Percentiles rank a stretch among this genome's conserved stretches.
These are phyloP conservation scores for Flaveria brownii DNA, from an alignment of 129 eudicot species.

Conservation along the genomic window DNA sequence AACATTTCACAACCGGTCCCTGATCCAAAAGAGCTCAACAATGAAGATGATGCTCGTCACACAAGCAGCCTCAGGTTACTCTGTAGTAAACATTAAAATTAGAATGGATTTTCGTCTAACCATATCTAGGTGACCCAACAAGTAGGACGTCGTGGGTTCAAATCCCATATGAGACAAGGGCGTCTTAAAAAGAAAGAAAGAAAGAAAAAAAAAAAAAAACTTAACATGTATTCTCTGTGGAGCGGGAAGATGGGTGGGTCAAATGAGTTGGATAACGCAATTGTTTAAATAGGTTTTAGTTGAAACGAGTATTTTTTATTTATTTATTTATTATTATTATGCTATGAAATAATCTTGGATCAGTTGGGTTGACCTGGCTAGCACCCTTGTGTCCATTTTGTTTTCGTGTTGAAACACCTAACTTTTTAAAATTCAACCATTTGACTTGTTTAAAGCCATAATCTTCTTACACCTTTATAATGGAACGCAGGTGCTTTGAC, in stretches of 20 bases:
- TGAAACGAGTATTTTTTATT: not conserved
- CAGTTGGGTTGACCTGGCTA: not conserved
- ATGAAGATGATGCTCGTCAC: slow-evolving; percentile 17
- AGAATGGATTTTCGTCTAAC: not conserved
- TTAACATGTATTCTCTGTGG: not conserved
- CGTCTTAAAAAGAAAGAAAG: not conserved
- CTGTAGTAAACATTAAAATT: not conserved
- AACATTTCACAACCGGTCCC: slow-evolving; percentile 43
- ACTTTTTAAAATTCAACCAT: not conserved
- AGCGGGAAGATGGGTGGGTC: not conserved
- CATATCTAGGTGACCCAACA: not conserved
- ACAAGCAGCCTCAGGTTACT: slow-evolving; percentile 54
- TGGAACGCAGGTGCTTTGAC: slow-evolving; percentile 52
- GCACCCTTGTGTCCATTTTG: not conserved
- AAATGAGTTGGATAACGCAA: not conserved
- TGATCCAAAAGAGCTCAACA: slow-evolving; percentile 33
- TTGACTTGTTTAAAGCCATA: not conserved
- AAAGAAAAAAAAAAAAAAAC: not conserved
- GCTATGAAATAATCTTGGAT: not conserved
- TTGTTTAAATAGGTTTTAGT: not conserved
- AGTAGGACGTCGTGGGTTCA: not conserved
- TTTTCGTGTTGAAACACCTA: not conserved
- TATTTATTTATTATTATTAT: not conserved
- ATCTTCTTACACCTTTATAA: not conserved
- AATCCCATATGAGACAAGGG: not conserved